phyloP scores from a whole-genome alignment of 495 filamentous ascomycete genomes.

The Penicillium pulvis region DNA sequence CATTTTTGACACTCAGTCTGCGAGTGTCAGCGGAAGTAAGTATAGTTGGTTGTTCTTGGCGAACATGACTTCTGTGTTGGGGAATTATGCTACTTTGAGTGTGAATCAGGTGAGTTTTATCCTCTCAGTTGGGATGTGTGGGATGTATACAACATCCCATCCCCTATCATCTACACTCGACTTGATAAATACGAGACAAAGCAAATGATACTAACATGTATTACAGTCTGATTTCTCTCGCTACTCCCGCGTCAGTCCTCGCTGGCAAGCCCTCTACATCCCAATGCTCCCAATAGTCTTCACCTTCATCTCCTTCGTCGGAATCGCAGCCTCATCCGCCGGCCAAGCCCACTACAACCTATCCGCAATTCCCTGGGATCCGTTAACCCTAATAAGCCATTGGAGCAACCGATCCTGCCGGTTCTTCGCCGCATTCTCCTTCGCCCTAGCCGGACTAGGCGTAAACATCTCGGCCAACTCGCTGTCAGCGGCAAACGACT shows the following conservation, averaged over 20 bases:
- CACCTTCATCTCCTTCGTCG: constrained; percentile 54
- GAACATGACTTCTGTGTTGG: constrained; percentile 47
- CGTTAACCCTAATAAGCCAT: constrained; percentile 43
- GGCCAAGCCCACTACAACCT: constrained; percentile 44
- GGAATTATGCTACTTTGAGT: constrained; percentile 45
- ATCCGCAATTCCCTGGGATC: constrained; percentile 46
- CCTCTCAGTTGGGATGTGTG: background rate
- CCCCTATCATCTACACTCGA: too few species aligned
- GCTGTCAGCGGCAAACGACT: constrained; percentile 65
- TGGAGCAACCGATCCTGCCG: constrained; percentile 53
- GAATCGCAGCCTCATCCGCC: constrained; percentile 48
- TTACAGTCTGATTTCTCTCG: constrained; percentile 49
- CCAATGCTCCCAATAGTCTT: constrained; percentile 51
- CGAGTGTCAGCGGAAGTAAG: constrained; percentile 35
- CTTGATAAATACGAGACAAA: too few species aligned
- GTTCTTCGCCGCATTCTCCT: constrained; percentile 52
- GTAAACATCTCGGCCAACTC: constrained; percentile 68
- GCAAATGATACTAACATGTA: background rate
- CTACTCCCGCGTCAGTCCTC: constrained; percentile 45
- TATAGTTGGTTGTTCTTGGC: constrained; percentile 49
- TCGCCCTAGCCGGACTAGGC: constrained; percentile 48
- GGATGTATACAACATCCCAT: too few species aligned
- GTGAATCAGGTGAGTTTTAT: constrained; percentile 37
- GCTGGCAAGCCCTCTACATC: constrained; percentile 51
- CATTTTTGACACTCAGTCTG: constrained; percentile 33